phyloP scores from a whole-genome alignment of 2,329 filamentous ascomycete species.

The Cercospora janseana region DNA sequence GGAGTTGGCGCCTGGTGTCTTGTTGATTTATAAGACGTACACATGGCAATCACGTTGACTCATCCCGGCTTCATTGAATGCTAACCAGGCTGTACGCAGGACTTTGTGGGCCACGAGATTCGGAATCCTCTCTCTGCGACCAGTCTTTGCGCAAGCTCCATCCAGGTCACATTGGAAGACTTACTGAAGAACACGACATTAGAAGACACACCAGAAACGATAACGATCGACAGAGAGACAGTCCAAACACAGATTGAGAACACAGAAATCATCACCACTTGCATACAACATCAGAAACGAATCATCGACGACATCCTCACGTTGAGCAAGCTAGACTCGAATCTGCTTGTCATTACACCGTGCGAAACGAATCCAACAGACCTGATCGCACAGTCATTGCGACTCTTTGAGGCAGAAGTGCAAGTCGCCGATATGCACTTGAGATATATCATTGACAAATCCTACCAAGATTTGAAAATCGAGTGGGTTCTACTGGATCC shows the following conservation, averaged over 20 bases:
- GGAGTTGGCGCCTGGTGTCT: too few relatives aligned
- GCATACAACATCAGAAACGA: conserved; percentile 35
- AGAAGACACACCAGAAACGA: conserved; percentile 10
- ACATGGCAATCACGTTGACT: too few relatives aligned
- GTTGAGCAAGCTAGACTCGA: conserved; percentile 40
- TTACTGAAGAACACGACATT: conserved; percentile 7
- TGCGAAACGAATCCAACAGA: conserved; percentile 37
- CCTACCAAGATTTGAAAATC: conserved; percentile 9
- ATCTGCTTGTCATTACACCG: conserved; percentile 39
- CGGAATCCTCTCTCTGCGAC: conserved; percentile 47
- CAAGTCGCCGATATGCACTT: conserved; percentile 38
- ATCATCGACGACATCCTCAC: conserved; percentile 52
- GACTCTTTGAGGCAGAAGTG: conserved; percentile 43
- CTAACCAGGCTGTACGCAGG: too few relatives aligned
- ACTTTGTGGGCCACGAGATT: conserved; percentile 40
- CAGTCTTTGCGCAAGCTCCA: conserved; percentile 36
- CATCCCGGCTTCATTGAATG: too few relatives aligned
- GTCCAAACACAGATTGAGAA: conserved; percentile 27
- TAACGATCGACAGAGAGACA: conserved; percentile 10
- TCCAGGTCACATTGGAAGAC: conserved; percentile 15
- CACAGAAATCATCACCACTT: conserved; percentile 35
- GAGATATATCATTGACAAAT: conserved; percentile 14
- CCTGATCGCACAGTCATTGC: conserved; percentile 37
- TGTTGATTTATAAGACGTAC: too few relatives aligned
- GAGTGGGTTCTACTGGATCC: conserved; percentile 28